phyloP scores from a whole-genome alignment of 2,329 filamentous ascomycete species.

The Thielaviopsis punctulata region DNA sequence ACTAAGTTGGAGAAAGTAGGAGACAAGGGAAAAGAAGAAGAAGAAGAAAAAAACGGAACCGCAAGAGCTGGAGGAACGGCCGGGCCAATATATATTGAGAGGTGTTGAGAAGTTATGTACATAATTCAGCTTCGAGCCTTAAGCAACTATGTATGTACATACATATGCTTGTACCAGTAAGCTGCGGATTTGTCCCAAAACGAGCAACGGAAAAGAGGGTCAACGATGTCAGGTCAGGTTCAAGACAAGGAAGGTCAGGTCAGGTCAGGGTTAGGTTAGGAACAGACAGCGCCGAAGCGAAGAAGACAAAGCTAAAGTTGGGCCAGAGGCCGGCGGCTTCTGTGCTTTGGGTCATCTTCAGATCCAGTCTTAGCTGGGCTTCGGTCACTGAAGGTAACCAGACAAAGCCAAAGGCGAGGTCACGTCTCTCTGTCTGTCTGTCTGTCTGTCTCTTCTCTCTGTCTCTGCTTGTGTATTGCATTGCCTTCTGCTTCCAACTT shows the following conservation, averaged over 20 bases:
- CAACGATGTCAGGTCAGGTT: neutral
- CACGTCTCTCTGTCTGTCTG: no score
- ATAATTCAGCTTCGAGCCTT: neutral
- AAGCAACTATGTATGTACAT: no score
- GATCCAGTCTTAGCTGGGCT: no score
- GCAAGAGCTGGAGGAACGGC: neutral
- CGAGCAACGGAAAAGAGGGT: neutral
- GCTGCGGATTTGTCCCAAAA: no score
- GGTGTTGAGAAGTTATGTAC: no score
- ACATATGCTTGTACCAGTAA: no score
- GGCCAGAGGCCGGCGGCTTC: no score
- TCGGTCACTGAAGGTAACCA: no score
- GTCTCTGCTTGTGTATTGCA: neutral
- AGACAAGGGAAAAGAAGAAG: neutral
- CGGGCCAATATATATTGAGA: neutral
- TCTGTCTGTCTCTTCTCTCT: neutral
- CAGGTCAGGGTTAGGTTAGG: neutral
- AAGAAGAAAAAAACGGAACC: neutral
- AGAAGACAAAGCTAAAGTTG: no score
- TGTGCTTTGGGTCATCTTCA: no score
- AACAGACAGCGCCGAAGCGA: no score
- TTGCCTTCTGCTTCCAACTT: neutral
- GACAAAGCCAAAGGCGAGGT: no score
- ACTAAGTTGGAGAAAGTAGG: constrained; percentile 22
- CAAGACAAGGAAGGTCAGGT: neutral